Evolutionary conservation across 768 basidiomycete genomes (phyloP).

Genomic region (Leccinum aurantiacum): DNA sequence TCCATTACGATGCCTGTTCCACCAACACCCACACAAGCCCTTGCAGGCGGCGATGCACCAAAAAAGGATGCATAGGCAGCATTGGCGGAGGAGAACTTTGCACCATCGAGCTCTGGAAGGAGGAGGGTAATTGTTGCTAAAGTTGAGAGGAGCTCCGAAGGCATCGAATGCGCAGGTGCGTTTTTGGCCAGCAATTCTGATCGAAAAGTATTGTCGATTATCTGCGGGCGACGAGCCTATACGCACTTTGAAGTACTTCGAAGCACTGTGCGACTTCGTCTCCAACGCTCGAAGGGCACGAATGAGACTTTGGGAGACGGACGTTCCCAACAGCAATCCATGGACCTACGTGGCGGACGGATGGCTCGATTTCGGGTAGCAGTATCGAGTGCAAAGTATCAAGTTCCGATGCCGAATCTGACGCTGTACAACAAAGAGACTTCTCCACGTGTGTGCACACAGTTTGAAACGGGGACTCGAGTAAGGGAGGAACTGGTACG

Average conservation of each 20-base stretch:
- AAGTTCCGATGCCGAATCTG: not conserved
- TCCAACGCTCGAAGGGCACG: constrained; percentile 59
- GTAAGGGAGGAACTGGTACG: constrained; percentile 47
- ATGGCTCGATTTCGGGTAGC: constrained; percentile 10
- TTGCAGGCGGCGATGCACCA: constrained; percentile 87
- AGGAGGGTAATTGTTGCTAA: constrained; percentile 74
- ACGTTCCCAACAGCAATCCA: constrained; percentile 76
- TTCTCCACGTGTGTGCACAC: constrained; percentile 11
- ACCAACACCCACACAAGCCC: constrained; percentile 88
- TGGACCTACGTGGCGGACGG: constrained; percentile 38
- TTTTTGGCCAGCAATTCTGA: constrained; percentile 55
- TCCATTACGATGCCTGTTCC: constrained; percentile 67
- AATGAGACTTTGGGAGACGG: constrained; percentile 22
- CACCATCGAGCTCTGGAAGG: constrained; percentile 69
- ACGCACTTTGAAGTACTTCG: constrained; percentile 55
- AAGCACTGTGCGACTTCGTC: constrained; percentile 77
- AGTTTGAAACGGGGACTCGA: constrained; percentile 37
- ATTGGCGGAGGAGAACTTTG: constrained; percentile 74
- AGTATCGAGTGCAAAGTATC: not conserved
- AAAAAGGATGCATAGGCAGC: constrained; percentile 78
- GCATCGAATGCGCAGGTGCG: constrained; percentile 37
- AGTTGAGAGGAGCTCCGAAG: constrained; percentile 15
- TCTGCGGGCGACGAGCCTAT: not conserved
- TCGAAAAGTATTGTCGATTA: constrained; percentile 1
- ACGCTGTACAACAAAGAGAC: constrained; percentile 6